Evolutionary conservation across 371 early-diverging fungal species (phyloP).

Genomic region (Apophysomyces variabilis): DNA sequence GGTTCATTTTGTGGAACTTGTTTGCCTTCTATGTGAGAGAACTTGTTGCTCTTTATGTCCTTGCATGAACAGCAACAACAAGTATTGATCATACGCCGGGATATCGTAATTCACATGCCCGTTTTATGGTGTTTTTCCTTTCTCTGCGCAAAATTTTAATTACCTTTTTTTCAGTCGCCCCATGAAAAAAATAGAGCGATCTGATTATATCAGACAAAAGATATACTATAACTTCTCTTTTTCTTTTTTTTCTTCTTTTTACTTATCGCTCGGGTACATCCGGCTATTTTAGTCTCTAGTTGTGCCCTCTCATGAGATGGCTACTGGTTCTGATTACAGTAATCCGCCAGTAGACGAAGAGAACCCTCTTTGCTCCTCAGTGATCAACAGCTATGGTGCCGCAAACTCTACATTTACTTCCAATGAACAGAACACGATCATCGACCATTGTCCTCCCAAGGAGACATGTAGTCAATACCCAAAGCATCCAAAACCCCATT

Average conservation of each 20-base stretch:
- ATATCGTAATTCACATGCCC: too few species aligned
- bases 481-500: neutral
- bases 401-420: constrained; percentile 16
- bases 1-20: too few species aligned
- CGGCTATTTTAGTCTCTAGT: neutral
- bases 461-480: neutral
- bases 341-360: constrained; percentile 7
- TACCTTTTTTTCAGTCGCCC: too few species aligned
- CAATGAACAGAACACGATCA: constrained; percentile 53
- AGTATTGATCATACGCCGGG: too few species aligned
- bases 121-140: too few species aligned
- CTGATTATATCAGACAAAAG: too few species aligned
- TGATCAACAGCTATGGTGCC: neutral
- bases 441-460: constrained; percentile 48
- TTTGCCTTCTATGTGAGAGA: too few species aligned
- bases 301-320: constrained; percentile 1
- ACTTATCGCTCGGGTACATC: neutral
- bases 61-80: too few species aligned
- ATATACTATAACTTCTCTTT: too few species aligned
- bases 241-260: neutral
- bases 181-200: too few species aligned
- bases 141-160: too few species aligned
- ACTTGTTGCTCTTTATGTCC: too few species aligned
- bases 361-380: neutral
- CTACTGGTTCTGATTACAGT: neutral